A percentile compares a stretch with the other conserved stretches of the same genome.
Evolutionary conservation across 352 stramenopile species (phyloP).

Genomic region (Phytophthora lateralis): DNA sequence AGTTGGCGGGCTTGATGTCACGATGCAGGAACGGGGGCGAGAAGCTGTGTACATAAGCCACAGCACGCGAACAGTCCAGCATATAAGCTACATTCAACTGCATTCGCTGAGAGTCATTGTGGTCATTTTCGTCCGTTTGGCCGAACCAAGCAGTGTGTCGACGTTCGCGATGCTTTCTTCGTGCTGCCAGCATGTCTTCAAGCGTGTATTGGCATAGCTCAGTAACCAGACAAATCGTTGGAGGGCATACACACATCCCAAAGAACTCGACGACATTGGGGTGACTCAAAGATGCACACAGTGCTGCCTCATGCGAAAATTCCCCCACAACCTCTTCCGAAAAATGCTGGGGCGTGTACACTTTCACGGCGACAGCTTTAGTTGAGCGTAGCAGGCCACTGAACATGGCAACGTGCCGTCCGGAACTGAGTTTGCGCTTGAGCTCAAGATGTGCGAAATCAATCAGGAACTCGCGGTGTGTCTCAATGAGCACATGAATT

Average conservation of each 20-base stretch:
- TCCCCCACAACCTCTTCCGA: conserved; percentile 46
- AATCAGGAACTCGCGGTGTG: conserved; percentile 63
- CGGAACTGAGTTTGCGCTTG: conserved; percentile 43
- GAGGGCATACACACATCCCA: conserved; percentile 59
- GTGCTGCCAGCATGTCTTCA: conserved; percentile 36
- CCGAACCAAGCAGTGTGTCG: conserved; percentile 1
- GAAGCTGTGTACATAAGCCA: conserved; percentile 69
- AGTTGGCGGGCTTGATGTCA: conserved; percentile 65
- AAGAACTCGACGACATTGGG: conserved; percentile 62
- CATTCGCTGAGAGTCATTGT: conserved; percentile 22
- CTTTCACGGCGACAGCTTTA: conserved; percentile 51
- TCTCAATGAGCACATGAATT: conserved; percentile 61
- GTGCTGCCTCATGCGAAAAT: conserved; percentile 60
- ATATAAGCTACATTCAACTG: conserved; percentile 56
- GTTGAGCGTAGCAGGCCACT: conserved; percentile 41
- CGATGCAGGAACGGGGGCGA: conserved; percentile 60
- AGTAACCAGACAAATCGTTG: conserved; percentile 55
- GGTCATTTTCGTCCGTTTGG: conserved; percentile 1
- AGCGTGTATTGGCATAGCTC: conserved; percentile 52
- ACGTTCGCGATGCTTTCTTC: background rate
- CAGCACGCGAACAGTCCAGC: conserved; percentile 53
- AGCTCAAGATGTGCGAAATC: conserved; percentile 62
- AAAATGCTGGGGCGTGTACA: conserved; percentile 53
- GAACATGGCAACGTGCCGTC: conserved; percentile 36
- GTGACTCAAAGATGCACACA: conserved; percentile 48